Evolutionary conservation across 2,329 filamentous ascomycete genomes (phyloP), one percentile per base, ranked within the genome.

Genomic region (Xylaria sp.): DNA sequence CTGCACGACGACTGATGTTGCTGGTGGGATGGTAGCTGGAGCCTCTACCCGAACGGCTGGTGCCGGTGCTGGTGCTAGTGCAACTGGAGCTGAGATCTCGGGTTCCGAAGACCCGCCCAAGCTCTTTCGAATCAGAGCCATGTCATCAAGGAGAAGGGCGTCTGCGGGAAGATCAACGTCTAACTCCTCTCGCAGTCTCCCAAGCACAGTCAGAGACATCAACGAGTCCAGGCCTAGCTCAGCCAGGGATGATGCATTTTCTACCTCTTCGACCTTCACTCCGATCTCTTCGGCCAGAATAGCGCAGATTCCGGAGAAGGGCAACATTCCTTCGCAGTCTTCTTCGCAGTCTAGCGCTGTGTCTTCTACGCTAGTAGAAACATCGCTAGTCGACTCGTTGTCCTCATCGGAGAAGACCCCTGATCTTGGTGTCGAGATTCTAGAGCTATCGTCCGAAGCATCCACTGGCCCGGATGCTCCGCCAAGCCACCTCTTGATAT

Each of bases 1-100:
- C 18, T 69, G 63, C 1, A 69, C 31, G 13, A 69, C 37, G 46
- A 63, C 31, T 1, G 67, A 66, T 23, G 63, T 66, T 13, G 67
- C 63, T n/a, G 25, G 28, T 25, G 54, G 65, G 9, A 54, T 54
- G 6, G 51, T 13, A 5, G 51, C 50, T 18, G 50, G 51, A 10
- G 28, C 15, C 50, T 28, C 50, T 6, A 59, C 39, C 12, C 23
- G 18, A n/a, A 25, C 23, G 39, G 9, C 28, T 13, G 15, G n/a
- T 28, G 25, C 23, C 3, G 31, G 20, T 28, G 25, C 23, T 9
- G 31, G 20, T 34, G 28, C 31, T 18, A 39, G 10, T 46, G 55
- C 25, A 3, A 28, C 18, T 6, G 31, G 54, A 20, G 28, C 46
- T 34, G 41, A 18, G 31, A 37, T 20, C 55, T 48, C 13, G 4